These are phyloP conservation scores for Catharanthus roseus DNA, from an alignment of 257 asterid genomes.

Conservation along the genomic window DNA sequence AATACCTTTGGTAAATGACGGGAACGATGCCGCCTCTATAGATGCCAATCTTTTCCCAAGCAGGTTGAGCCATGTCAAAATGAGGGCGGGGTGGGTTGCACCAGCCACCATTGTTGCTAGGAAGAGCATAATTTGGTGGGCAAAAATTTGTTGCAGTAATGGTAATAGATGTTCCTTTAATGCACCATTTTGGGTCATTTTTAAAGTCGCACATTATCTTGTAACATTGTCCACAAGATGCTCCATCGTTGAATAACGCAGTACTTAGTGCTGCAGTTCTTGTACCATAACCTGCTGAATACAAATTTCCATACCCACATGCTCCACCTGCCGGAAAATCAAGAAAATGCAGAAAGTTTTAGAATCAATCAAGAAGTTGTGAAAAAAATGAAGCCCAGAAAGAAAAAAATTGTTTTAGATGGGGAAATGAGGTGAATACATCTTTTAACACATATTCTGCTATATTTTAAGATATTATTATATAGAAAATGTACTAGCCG, in stretches of 20 bases:
- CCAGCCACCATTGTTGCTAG: constrained; percentile 42
- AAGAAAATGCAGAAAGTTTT: no score
- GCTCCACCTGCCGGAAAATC: constrained; percentile 36
- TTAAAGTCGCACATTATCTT: constrained; percentile 33
- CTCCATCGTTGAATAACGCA: constrained; percentile 37
- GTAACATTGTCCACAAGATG: constrained; percentile 41
- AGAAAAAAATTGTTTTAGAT: no score
- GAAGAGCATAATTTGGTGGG: constrained; percentile 36
- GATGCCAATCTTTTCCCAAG: constrained; percentile 38
- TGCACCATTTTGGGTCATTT: constrained; percentile 26
- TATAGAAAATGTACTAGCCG: no score
- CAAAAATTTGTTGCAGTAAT: constrained; percentile 38
- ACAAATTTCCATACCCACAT: constrained; percentile 36
- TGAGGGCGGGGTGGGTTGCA: constrained; percentile 42
- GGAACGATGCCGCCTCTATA: constrained; percentile 42
- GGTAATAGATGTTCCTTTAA: constrained; percentile 28
- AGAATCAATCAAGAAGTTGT: neutral
- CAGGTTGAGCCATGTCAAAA: constrained; percentile 45
- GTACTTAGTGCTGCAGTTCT: constrained; percentile 39
- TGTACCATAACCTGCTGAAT: constrained; percentile 30
- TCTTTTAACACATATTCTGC: no score
- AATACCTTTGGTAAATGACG: constrained; percentile 32
- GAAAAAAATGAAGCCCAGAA: neutral
- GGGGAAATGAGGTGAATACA: no score
- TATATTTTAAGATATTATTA: no score